Base-by-base conservation (phyloP, 768 basidiomycete genomes). In the Tricholoma terreum region DNA sequence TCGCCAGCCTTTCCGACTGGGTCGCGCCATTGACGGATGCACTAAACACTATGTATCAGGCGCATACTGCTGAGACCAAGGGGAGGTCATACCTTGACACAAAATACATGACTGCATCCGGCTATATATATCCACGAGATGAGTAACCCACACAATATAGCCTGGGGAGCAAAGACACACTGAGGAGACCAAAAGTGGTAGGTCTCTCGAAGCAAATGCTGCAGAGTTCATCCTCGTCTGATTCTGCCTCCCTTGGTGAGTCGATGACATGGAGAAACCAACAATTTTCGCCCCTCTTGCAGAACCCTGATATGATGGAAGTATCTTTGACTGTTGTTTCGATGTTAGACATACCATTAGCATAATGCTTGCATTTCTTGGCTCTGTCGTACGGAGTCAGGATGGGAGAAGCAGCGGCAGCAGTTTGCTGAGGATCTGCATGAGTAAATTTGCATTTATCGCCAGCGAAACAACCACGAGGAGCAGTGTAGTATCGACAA, bases 31-130 rank as follows among this genome's bases (percentile, higher is more conserved):
- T 83, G 81, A 43, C 84, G 84, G 58, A 93, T 89, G 66, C 91
- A 93, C 87, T 91, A 52, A 33, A 31, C 12, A 50, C 43, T 45
- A 49, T 63, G 33, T 36, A 48, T 58, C 48, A 53, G 31, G 50
- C 52, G 21, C 21, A 17, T 14, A 40, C 45, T 46, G 9, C 24
- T 35, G 14, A 36, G 53, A 43, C 21, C 35, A 10, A 43, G 49
- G 51, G 48, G 8, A 19, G 31, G 46, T 71, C 79, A 57, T 66
- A 90, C 90, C 58, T 80, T 69, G 35, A 88, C 75, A 67, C 91
- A 93, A 69, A 91, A 92, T 49, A 90, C 74, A 69, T 93, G 91
- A 59, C 80, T 86, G 67, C 91, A 93, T 31, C 84, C 85, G 19
- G 70, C 89, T 91, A 58, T 33, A 9, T 33, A 9, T 10, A 49